These are phyloP conservation scores for Xerocomus cyaneibrunnescens DNA, from an alignment of 1,284 basidiomycete species.

Conservation along the genomic window DNA sequence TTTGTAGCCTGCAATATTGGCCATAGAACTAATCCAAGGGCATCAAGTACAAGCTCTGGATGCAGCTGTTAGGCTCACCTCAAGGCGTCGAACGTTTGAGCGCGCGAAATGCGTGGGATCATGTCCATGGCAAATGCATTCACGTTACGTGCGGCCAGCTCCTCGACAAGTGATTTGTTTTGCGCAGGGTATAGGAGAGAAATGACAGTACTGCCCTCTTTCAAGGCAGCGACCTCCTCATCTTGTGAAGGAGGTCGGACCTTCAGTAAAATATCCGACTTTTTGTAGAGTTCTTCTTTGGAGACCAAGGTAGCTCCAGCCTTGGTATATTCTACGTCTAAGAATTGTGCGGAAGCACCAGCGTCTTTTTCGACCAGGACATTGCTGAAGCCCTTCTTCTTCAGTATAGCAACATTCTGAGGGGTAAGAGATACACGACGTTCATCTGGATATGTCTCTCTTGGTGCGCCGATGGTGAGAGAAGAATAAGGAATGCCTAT, in stretches of 20 bases:
- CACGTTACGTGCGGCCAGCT: constrained; percentile 58
- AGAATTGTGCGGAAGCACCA: constrained; percentile 70
- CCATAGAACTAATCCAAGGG: constrained; percentile 67
- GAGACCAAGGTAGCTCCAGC: constrained; percentile 78
- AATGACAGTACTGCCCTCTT: constrained; percentile 72
- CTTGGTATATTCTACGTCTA: constrained; percentile 71
- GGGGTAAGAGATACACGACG: constrained; percentile 79
- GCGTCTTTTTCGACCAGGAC: constrained; percentile 74
- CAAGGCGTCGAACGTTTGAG: constrained; percentile 82
- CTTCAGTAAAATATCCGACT: constrained; percentile 78
- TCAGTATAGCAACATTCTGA: constrained; percentile 66
- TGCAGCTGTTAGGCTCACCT: constrained; percentile 46
- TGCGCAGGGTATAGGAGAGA: constrained; percentile 84
- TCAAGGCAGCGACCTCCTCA: constrained; percentile 59
- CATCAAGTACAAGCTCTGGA: neutral
- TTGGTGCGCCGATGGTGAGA: constrained; percentile 74
- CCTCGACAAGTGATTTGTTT: constrained; percentile 71
- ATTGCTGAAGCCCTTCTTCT: constrained; percentile 77
- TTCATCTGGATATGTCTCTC: constrained; percentile 73
- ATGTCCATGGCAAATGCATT: constrained; percentile 79
- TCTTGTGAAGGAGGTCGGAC: constrained; percentile 70
- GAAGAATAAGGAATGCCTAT: constrained; percentile 68
- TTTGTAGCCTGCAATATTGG: constrained; percentile 85
- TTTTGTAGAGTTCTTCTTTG: constrained; percentile 58
- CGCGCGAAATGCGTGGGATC: constrained; percentile 85